A percentile compares a stretch with the other conserved stretches of the same genome.
Conservation (phyloP, 805 yeast species). For the Ogataea populi-albae region DNA sequence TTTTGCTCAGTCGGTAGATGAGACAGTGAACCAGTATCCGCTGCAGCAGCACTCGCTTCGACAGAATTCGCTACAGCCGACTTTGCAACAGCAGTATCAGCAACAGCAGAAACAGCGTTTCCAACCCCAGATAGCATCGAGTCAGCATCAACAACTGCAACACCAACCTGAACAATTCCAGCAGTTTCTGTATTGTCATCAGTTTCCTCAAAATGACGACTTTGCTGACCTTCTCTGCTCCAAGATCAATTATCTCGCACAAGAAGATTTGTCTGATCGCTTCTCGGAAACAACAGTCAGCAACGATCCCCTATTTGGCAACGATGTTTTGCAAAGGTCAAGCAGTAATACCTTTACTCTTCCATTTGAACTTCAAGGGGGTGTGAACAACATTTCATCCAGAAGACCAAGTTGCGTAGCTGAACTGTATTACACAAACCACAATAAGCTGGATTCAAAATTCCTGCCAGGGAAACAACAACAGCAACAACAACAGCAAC, state of each 20-base stretch:
- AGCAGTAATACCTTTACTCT: constrained; percentile 37
- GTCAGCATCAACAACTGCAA: constrained; percentile 11
- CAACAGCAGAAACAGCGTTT: constrained; percentile 13
- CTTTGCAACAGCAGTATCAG: constrained; percentile 10
- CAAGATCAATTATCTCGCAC: constrained; percentile 16
- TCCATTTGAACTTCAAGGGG: constrained; percentile 63
- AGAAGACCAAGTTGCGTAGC: constrained; percentile 77
- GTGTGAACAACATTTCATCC: constrained; percentile 56
- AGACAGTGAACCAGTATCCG: background rate
- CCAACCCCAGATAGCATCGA: constrained; percentile 8
- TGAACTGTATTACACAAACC: constrained; percentile 47
- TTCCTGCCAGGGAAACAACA: constrained; percentile 13
- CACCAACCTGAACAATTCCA: constrained; percentile 5
- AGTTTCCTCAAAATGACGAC: constrained; percentile 15
- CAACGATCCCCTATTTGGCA: constrained; percentile 25
- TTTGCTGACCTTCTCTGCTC: constrained; percentile 21
- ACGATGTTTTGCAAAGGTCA: constrained; percentile 6
- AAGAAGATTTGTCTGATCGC: constrained; percentile 26
- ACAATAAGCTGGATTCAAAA: constrained; percentile 17
- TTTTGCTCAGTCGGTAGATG: background rate
- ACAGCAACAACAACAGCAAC: constrained; percentile 9
- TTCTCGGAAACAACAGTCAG: constrained; percentile 32
- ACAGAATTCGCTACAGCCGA: constrained; percentile 5
- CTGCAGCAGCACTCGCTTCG: background rate
- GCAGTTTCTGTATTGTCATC: constrained; percentile 12